A percentile compares a stretch with the other conserved stretches of the same genome.
phyloP scores from a whole-genome alignment of 805 yeast genomes.

The Ogataea minuta region DNA sequence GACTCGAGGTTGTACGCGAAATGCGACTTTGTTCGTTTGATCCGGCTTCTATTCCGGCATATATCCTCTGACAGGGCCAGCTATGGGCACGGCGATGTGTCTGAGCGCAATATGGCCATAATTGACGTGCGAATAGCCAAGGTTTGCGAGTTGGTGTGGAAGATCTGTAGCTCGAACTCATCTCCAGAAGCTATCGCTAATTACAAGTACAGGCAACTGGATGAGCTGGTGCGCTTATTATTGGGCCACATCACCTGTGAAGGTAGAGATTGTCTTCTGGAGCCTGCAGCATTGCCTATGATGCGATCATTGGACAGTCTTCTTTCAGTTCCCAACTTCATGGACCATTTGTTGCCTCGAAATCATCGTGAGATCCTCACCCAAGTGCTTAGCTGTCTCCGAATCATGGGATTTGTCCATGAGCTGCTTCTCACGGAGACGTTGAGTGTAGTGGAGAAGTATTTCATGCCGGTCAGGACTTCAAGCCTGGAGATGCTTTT shows the following conservation, averaged over 20 bases:
- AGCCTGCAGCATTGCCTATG: conserved; percentile 33
- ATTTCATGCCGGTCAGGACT: conserved; percentile 1
- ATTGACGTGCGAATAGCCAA: conserved; percentile 25
- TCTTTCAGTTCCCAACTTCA: conserved; percentile 24
- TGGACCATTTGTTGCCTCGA: conserved; percentile 24
- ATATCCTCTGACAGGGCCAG: conserved; percentile 23
- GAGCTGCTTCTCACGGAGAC: conserved; percentile 1
- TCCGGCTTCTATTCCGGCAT: conserved; percentile 21
- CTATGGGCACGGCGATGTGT: conserved; percentile 20
- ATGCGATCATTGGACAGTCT: conserved; percentile 30
- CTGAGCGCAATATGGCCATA: too few relatives aligned
- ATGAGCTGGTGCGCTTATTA: conserved; percentile 22
- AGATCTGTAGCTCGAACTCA: conserved; percentile 15
- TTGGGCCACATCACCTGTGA: conserved; percentile 12
- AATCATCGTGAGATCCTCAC: conserved; percentile 21
- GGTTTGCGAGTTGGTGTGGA: conserved; percentile 23
- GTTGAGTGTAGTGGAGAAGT: conserved; percentile 1
- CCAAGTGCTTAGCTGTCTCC: background rate
- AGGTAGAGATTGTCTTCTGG: conserved; percentile 15
- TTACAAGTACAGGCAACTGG: conserved; percentile 30
- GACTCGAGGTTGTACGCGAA: conserved; percentile 3
- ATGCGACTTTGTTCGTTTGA: conserved; percentile 6
- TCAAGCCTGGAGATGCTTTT: conserved; percentile 7
- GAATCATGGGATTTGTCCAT: background rate
- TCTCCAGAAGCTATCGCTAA: conserved; percentile 13